Evolutionary conservation across 495 filamentous ascomycete species (phyloP), one percentile per base, ranked within the genome.

Genomic region (Penicillium bovifimosum): DNA sequence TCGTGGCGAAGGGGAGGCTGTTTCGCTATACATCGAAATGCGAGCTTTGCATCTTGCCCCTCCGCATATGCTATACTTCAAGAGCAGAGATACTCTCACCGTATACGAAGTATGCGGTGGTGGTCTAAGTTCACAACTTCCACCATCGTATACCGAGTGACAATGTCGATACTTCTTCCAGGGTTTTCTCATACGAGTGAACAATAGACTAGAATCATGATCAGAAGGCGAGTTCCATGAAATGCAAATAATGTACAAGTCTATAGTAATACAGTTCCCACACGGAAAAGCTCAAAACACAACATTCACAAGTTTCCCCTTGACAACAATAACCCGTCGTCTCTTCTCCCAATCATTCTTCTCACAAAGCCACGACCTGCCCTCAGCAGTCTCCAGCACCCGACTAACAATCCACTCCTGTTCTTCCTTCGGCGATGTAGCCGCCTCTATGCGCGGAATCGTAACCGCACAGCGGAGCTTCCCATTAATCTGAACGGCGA

Each of bases 401-500:
- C 76, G 77, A 28, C 56, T 68, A 9, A 86, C 68, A n/a, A 90
- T 68, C 75, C 79, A 86, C 8, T 78, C 70, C 52, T 76, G 73
- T 47, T 74, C 73, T 28, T 66, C 67, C 28, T 55, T 26, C n/a
- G 60, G 6, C 2, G 53, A 47, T 7, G 61, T 55, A 16, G 59
- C 53, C 0, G 64, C 63, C 10, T 62, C 47, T 50, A 62, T 63
- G 10, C 56, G 67, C 6, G 65, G 67, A 29, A 90, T 83, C 9
- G 86, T 76, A 14, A 84, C 73, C 9, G 76, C 80, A 53, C 86
- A 84, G 42, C 79, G 79, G 55, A 86, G 54, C 65, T 84, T 90
- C 6, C 90, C 90, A 59, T 93, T 87, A 17, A 95, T 75, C 56
- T 87, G 84, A 14, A 95, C 82, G 13, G 82, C 84, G 51, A 85